Evolutionary conservation across 169 alveolate species (phyloP), one percentile per base, ranked within the genome.

Genomic region (Cryptosporidium sp.): DNA sequence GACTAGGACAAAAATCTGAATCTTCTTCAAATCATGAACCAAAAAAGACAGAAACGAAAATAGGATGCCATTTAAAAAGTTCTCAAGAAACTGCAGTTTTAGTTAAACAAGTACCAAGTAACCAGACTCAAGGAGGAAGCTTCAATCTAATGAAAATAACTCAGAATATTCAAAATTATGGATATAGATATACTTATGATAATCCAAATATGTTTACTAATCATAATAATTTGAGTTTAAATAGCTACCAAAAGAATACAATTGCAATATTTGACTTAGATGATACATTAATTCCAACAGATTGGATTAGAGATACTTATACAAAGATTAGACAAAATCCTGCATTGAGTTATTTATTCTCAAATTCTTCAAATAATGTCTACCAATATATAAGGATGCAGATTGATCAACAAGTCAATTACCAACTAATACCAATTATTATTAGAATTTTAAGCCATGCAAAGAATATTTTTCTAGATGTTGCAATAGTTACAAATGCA

Each of bases 401-500:
- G 61, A 85, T 94, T 21, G 91, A 92, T 21, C 93, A 92, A 50
- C 93, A 86, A 31, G 94, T 93, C 31, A 68, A 91, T 8, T 84
- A 70, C 65, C 91, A 92, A 69, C 48, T 94, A 39, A 91, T 91
- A 18, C 94, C 94, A 10, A 71, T 68, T n/a, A 92, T 92, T 52
- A 70, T 93, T 65, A 45, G 92, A 26, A 91, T 93, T 6, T 65
- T 94, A 55, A 67, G 62, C 50, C 67, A 85, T 86, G 94, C 96
- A 12, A 93, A 84, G 65, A 86, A 91, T 37, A 55, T 85, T 71
- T 84, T 93, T 73, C 84, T 87, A 52, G 93, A 94, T 21, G 96
- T 93, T 8, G 94, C 92, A n/a, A 94, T 94, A 37, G 96, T 94
- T 4, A 94, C 96, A 18, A 94, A 94, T 84, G 96, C 96, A 33